A percentile compares a stretch with the other conserved stretches of the same genome.
Evolutionary conservation across 495 filamentous ascomycete genomes (phyloP).

Genomic region (Hypoxylon rickii): DNA sequence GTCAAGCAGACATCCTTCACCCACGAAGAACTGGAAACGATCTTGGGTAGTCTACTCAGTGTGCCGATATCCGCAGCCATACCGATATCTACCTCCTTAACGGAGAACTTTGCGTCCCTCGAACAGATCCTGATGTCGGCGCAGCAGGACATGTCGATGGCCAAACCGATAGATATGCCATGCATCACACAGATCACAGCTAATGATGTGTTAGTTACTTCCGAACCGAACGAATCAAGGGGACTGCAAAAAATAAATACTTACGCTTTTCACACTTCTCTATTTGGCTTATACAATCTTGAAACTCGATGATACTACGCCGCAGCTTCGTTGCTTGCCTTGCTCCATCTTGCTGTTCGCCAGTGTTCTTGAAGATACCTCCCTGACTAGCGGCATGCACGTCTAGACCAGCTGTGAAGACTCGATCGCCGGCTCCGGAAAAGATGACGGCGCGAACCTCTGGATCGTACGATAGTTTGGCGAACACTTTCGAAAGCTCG

Average conservation of each 20-base stretch:
- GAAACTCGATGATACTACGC: constrained; percentile 74
- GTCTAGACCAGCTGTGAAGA: constrained; percentile 86
- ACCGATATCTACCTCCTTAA: constrained; percentile 96
- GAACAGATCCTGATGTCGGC: constrained; percentile 81
- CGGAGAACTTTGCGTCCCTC: constrained; percentile 65
- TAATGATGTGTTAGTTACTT: constrained; percentile 35
- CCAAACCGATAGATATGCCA: constrained; percentile 79
- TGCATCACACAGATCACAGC: constrained; percentile 85
- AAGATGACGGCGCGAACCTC: constrained; percentile 79
- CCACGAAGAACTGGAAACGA: constrained; percentile 78
- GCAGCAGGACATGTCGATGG: constrained; percentile 78
- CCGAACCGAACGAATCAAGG: too few relatives aligned
- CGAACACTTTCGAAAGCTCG: constrained; percentile 75
- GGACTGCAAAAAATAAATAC: constrained; percentile 14
- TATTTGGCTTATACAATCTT: constrained; percentile 72
- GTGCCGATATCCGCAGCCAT: constrained; percentile 94
- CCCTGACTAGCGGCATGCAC: constrained; percentile 65
- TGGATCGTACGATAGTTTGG: constrained; percentile 70
- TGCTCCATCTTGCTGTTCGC: constrained; percentile 58
- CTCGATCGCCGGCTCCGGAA: constrained; percentile 78
- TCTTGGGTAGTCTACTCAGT: constrained; percentile 80
- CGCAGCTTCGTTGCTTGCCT: constrained; percentile 67
- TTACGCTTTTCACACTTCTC: constrained; percentile 89
- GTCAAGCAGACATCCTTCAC: constrained; percentile 88
- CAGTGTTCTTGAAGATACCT: constrained; percentile 38